A percentile compares a stretch with the other conserved stretches of the same genome.
Conservation (phyloP, 306 rosid genomes). For the Castanea mollissima region DNA sequence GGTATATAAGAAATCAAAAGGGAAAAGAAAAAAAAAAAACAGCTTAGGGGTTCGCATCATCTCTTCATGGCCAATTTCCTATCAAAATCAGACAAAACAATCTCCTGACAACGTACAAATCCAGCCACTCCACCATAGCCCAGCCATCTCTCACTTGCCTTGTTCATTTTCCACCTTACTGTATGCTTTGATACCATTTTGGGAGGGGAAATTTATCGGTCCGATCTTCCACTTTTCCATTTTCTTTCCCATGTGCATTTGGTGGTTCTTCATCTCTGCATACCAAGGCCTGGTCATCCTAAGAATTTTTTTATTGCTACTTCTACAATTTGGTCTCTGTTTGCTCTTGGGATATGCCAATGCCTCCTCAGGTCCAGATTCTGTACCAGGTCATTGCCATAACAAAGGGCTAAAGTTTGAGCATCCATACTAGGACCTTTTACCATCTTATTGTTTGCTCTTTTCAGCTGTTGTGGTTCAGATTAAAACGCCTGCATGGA, state of each 20-base stretch:
- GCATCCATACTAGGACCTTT: conserved; percentile 31
- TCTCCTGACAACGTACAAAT: conserved; percentile 75
- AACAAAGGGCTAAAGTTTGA: conserved; percentile 42
- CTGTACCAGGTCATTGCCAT: conserved; percentile 31
- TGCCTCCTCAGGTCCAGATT: conserved; percentile 44
- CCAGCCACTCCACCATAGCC: conserved; percentile 88
- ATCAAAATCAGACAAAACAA: conserved; percentile 47
- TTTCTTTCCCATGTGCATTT: conserved; percentile 10
- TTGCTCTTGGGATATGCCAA: conserved; percentile 23
- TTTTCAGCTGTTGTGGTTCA: conserved; percentile 32
- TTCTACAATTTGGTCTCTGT: conserved; percentile 28
- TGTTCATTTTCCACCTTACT: conserved; percentile 92
- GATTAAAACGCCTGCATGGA: conserved; percentile 47
- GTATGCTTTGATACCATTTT: conserved; percentile 65
- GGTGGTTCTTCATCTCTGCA: background rate
- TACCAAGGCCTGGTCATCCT: conserved; percentile 23
- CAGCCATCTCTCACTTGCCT: conserved; percentile 89
- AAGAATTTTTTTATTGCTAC: conserved; percentile 33
- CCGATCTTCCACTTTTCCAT: conserved; percentile 19
- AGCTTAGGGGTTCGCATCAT: conserved; percentile 19
- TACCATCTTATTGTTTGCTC: conserved; percentile 25
- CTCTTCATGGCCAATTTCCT: conserved; percentile 54
- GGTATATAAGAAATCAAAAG: background rate
- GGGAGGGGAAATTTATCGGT: conserved; percentile 48
- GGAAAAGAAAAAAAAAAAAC: conserved; percentile 2